These are phyloP conservation scores for Cryptococcus amylolentus DNA, from an alignment of 1,284 basidiomycete genomes.

Conservation along the genomic window DNA sequence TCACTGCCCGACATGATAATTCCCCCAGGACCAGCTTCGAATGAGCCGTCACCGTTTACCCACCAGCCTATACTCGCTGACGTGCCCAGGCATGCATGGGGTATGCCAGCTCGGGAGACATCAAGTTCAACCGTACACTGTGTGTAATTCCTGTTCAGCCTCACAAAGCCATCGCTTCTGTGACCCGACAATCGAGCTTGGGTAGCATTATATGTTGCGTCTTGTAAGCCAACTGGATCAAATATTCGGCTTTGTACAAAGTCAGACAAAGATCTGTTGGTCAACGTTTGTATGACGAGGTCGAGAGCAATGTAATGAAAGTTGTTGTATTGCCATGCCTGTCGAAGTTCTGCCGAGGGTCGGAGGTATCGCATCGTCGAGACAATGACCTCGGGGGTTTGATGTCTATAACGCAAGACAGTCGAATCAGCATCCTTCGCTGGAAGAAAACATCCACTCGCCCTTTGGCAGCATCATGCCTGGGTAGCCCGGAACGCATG, in stretches of 20 bases:
- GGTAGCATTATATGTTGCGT: constrained; percentile 21
- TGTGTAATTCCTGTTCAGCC: constrained; percentile 8
- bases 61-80: constrained; percentile 22
- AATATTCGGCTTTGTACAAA: constrained; percentile 33
- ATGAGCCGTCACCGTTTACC: constrained; percentile 14
- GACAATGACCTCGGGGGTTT: constrained; percentile 10
- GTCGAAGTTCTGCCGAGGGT: constrained; percentile 32
- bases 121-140: neutral
- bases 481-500: constrained; percentile 33
- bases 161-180: constrained; percentile 18
- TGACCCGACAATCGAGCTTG: constrained; percentile 10
- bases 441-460: constrained; percentile 5
- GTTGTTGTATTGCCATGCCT: constrained; percentile 40
- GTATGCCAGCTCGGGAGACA: neutral
- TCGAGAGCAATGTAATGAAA: constrained; percentile 24
- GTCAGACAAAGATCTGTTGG: constrained; percentile 20
- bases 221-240: constrained; percentile 30
- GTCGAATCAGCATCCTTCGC: neutral
- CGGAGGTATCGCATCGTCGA: constrained; percentile 23
- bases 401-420: neutral
- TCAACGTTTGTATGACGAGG: constrained; percentile 26
- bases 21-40: constrained; percentile 28
- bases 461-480: constrained; percentile 29
- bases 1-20: constrained; percentile 28
- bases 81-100: constrained; percentile 15